Evolutionary conservation across 2,329 filamentous ascomycete genomes (phyloP).

Genomic region (Penicillium vulpinum): DNA sequence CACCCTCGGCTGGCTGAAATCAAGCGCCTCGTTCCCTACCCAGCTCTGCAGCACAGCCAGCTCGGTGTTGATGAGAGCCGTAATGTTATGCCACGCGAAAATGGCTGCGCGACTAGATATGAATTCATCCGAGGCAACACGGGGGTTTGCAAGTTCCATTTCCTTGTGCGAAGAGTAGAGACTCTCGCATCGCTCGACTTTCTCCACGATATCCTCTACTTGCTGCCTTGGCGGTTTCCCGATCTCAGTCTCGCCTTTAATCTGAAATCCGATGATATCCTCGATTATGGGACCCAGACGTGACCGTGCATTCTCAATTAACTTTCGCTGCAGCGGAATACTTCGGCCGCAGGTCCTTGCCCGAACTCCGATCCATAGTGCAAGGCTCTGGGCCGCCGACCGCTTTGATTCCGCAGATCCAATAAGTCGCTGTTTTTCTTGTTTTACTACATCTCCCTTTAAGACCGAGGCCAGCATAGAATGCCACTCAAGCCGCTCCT

Average conservation of each 20-base stretch:
- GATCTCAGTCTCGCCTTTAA: slow-evolving; percentile 88
- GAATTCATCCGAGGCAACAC: slow-evolving; percentile 74
- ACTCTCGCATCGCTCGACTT: slow-evolving; percentile 84
- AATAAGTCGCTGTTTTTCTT: slow-evolving; percentile 95
- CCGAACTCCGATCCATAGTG: slow-evolving; percentile 84
- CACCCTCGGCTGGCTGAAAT: slow-evolving; percentile 76
- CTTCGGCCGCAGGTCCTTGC: slow-evolving; percentile 82
- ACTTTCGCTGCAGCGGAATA: slow-evolving; percentile 77
- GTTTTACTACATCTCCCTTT: slow-evolving; percentile 93
- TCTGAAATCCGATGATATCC: slow-evolving; percentile 87
- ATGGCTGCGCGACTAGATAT: slow-evolving; percentile 83
- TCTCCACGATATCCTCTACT: slow-evolving; percentile 82
- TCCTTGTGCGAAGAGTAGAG: slow-evolving; percentile 79
- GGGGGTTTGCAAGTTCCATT: slow-evolving; percentile 72
- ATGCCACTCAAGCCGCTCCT: slow-evolving; percentile 95
- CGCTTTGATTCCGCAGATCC: slow-evolving; percentile 74
- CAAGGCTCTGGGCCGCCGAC: slow-evolving; percentile 65
- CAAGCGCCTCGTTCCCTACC: slow-evolving; percentile 94
- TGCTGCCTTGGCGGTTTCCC: slow-evolving; percentile 86
- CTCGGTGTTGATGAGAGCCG: slow-evolving; percentile 92
- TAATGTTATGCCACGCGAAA: slow-evolving; percentile 95
- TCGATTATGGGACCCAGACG: slow-evolving; percentile 75
- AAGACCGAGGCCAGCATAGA: slow-evolving; percentile 95
- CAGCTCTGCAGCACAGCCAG: slow-evolving; percentile 87
- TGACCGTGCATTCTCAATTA: slow-evolving; percentile 80